Percentiles rank a stretch among this genome's conserved stretches.
These are phyloP conservation scores for Chlorophyllum brunneum DNA, from an alignment of 768 basidiomycete genomes.

Conservation along the genomic window DNA sequence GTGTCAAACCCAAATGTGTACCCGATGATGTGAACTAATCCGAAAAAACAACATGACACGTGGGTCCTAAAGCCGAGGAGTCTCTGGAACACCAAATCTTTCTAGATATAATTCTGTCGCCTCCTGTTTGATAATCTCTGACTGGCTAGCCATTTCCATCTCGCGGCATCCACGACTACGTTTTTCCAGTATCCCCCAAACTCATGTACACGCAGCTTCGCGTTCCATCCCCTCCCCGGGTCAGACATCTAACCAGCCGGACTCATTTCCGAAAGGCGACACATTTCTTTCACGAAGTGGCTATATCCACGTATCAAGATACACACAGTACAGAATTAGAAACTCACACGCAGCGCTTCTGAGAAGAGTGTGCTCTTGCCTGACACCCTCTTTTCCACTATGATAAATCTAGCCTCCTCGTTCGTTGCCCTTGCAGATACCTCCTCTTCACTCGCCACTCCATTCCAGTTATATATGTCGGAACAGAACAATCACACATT, in stretches of 20 bases:
- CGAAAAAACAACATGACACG: background rate
- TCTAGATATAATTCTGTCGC: background rate
- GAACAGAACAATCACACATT: background rate
- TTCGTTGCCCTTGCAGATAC: background rate
- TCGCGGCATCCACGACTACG: background rate
- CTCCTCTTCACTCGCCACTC: background rate
- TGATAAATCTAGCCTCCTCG: slow-evolving; percentile 3
- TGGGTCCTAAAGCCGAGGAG: slow-evolving; percentile 7
- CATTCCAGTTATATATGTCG: background rate
- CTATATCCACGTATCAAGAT: background rate
- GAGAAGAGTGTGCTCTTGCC: background rate
- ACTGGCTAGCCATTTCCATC: background rate
- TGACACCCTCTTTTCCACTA: slow-evolving; percentile 2
- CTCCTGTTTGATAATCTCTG: slow-evolving; percentile 1
- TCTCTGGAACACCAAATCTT: background rate
- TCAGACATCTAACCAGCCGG: background rate
- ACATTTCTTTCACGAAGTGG: background rate
- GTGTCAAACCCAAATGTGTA: background rate
- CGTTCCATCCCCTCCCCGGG: background rate
- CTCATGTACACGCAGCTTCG: background rate
- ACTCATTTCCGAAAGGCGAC: background rate
- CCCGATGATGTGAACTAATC: background rate
- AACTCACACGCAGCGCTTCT: slow-evolving; percentile 10
- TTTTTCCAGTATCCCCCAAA: too few species aligned
- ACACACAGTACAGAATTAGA: background rate